Conservation (phyloP, 805 yeast species). For the Candida broadrunensis region DNA sequence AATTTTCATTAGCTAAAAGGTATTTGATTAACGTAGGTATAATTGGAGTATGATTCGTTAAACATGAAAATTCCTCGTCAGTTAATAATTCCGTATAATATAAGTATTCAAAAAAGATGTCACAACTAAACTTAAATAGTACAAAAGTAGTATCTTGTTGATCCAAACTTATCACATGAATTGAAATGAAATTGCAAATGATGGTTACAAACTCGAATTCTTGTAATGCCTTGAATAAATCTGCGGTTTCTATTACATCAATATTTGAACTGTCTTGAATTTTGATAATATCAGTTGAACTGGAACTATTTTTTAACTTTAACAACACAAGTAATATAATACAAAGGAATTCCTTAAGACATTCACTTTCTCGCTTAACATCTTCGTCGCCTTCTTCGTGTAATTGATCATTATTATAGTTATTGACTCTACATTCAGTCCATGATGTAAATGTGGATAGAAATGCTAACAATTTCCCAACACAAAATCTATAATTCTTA, state of each 20-base stretch:
- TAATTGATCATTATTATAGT: not conserved
- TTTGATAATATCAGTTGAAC: not conserved
- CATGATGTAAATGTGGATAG: slow-evolving; percentile 21
- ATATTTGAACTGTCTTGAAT: slow-evolving; percentile 12
- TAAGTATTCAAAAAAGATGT: slow-evolving; percentile 39
- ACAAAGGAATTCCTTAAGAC: slow-evolving; percentile 33
- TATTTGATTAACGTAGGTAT: slow-evolving; percentile 27
- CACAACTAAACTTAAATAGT: slow-evolving; percentile 36
- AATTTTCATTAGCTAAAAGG: slow-evolving; percentile 30
- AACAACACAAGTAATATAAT: slow-evolving; percentile 30
- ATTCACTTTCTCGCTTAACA: slow-evolving; percentile 15
- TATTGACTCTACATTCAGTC: slow-evolving; percentile 3
- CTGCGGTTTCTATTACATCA: slow-evolving; percentile 11
- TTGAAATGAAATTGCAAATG: slow-evolving; percentile 26
- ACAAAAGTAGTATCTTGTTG: slow-evolving; percentile 23
- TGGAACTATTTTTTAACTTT: slow-evolving; percentile 22
- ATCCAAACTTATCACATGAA: slow-evolving; percentile 20
- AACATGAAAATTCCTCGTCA: slow-evolving; percentile 29
- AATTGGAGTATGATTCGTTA: slow-evolving; percentile 24
- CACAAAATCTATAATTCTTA: slow-evolving; percentile 32
- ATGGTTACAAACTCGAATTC: slow-evolving; percentile 25
- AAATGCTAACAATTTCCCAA: slow-evolving; percentile 37
- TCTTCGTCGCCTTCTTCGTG: not conserved
- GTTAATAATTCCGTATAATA: slow-evolving; percentile 31
- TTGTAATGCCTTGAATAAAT: slow-evolving; percentile 17